These are phyloP conservation scores for Peribolospora kevripleyi DNA, from an alignment of 768 basidiomycete species.

Conservation along the genomic window DNA sequence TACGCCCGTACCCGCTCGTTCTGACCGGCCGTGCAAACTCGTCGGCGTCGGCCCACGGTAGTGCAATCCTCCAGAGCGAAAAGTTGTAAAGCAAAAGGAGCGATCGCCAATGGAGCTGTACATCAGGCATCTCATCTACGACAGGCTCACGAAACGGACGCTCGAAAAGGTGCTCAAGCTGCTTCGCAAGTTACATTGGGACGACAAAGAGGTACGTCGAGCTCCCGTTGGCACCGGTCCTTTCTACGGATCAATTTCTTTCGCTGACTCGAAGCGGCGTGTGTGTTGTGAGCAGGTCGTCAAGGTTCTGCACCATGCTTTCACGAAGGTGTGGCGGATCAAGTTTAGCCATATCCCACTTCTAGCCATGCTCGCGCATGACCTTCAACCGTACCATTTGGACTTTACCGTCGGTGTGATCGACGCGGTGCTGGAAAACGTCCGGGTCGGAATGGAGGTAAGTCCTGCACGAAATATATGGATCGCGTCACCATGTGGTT, in stretches of 20 bases:
- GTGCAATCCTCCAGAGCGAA: constrained; percentile 93
- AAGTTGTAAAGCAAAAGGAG: constrained; percentile 60
- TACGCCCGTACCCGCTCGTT: not conserved
- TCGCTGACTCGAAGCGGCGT: not conserved
- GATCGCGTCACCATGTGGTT: not conserved
- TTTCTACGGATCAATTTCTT: not conserved
- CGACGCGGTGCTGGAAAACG: constrained; percentile 83
- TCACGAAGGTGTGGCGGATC: constrained; percentile 97
- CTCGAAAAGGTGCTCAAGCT: constrained; percentile 90
- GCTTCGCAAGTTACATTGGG: constrained; percentile 85
- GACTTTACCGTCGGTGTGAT: constrained; percentile 68
- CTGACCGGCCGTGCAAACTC: not conserved
- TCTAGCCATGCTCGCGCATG: constrained; percentile 82
- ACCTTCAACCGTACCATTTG: constrained; percentile 76
- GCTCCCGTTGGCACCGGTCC: no score
- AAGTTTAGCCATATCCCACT: constrained; percentile 72
- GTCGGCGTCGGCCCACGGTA: constrained; percentile 16
- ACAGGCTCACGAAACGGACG: constrained; percentile 74
- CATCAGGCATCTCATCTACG: constrained; percentile 80
- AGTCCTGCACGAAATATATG: not conserved
- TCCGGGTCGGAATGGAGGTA: constrained; percentile 60
- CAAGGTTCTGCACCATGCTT: constrained; percentile 53
- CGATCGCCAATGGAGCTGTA: constrained; percentile 73
- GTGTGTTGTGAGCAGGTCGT: constrained; percentile 23
- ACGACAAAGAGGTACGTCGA: constrained; percentile 29